These are phyloP conservation scores for Diospyros kaki DNA, from an alignment of 148 eudicot genomes.

Conservation along the genomic window DNA sequence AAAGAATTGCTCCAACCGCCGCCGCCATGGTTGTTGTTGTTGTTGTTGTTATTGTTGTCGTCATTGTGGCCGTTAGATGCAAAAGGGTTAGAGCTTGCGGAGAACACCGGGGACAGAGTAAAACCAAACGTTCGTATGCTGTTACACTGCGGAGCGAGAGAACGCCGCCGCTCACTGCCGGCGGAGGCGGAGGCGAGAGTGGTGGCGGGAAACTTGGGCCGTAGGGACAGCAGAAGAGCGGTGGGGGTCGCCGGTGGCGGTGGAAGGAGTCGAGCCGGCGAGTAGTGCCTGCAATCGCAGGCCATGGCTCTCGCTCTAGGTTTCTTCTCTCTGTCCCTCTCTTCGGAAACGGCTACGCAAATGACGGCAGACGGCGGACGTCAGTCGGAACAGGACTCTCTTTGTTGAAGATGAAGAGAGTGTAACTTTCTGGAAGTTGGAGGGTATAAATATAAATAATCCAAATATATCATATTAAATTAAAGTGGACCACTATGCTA, in stretches of 20 bases:
- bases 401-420: too few relatives aligned
- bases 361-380: too few relatives aligned
- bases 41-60: slow-evolving; percentile 14
- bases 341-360: not conserved
- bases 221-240: not conserved
- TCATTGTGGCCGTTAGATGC: slow-evolving; percentile 3
- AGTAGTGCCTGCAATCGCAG: slow-evolving; percentile 16
- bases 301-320: not conserved
- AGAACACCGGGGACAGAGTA: not conserved
- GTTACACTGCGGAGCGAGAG: not conserved
- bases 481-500: too few relatives aligned
- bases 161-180: not conserved
- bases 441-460: too few relatives aligned
- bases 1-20: slow-evolving; percentile 20
- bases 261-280: slow-evolving; percentile 13
- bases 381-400: too few relatives aligned
- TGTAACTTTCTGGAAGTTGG: too few relatives aligned
- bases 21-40: slow-evolving; percentile 24
- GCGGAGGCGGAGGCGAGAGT: not conserved
- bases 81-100: not conserved
- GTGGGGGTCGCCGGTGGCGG: not conserved
- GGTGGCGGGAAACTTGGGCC: not conserved
- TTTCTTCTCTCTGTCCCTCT: slow-evolving; percentile 1
- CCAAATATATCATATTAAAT: too few relatives aligned
- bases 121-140: not conserved